Evolutionary conservation across 441 rosid genomes (phyloP).

Genomic region (Hura crepitans): DNA sequence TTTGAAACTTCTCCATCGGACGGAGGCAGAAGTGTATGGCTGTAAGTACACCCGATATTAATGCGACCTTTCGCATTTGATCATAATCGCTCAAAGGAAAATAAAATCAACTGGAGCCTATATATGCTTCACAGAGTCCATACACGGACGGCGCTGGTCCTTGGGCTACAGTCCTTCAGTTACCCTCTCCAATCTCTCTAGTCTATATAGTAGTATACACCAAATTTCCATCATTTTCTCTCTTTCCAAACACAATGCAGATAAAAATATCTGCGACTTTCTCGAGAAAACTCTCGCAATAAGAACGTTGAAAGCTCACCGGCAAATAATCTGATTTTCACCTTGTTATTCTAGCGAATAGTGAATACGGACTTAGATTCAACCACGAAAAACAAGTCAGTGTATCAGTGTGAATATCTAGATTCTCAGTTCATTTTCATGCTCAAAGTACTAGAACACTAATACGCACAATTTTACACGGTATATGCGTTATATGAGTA

Average conservation of each 20-base stretch:
- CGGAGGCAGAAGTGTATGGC: too few species aligned
- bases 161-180: constrained; percentile 1
- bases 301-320: neutral
- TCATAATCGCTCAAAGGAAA: neutral
- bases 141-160: neutral
- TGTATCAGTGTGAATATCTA: constrained; percentile 10
- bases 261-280: constrained; percentile 1
- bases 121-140: too few species aligned
- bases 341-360: neutral
- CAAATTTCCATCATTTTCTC: constrained; percentile 17
- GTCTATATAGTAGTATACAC: too few species aligned
- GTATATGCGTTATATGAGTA: neutral
- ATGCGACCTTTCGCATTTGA: neutral
- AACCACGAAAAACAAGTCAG: neutral
- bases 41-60: neutral
- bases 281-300: neutral
- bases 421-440: constrained; percentile 5
- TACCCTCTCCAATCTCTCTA: neutral
- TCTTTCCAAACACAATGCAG: constrained; percentile 18
- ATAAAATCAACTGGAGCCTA: neutral
- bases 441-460: too few species aligned
- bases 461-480: neutral
- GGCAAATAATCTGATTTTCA: neutral
- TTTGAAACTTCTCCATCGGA: too few species aligned
- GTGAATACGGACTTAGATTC: neutral